Evolutionary conservation across 1,139 yeast species (phyloP).

Genomic region (Pichia sp.): DNA sequence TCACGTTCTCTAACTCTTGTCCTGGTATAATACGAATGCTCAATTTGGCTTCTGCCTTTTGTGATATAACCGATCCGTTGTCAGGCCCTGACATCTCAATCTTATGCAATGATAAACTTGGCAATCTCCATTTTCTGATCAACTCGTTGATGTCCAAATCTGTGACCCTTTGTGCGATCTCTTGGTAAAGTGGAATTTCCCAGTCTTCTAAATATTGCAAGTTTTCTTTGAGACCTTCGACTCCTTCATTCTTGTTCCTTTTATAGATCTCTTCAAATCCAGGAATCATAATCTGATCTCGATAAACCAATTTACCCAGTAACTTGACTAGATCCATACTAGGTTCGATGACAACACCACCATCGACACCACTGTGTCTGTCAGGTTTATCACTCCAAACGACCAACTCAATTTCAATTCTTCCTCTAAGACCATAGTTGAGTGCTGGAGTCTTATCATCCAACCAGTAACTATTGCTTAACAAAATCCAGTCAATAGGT

Average conservation of each 20-base stretch:
- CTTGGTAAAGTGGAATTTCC: conserved; percentile 42
- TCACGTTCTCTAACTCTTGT: conserved; percentile 63
- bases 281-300: conserved; percentile 62
- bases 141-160: conserved; percentile 39
- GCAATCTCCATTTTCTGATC: conserved; percentile 85
- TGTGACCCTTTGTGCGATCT: conserved; percentile 47
- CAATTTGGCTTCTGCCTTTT: conserved; percentile 66
- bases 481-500: conserved; percentile 75
- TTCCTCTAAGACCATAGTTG: conserved; percentile 92
- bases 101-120: conserved; percentile 86
- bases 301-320: conserved; percentile 56
- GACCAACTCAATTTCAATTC: conserved; percentile 71
- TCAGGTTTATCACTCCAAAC: conserved; percentile 75
- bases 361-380: conserved; percentile 94
- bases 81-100: conserved; percentile 87
- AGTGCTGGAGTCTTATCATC: conserved; percentile 86
- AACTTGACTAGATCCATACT: conserved; percentile 77
- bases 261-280: conserved; percentile 18
- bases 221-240: background rate
- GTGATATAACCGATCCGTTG: conserved; percentile 86
- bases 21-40: conserved; percentile 89
- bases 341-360: conserved; percentile 88
- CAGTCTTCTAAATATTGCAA: conserved; percentile 15
- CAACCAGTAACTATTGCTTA: conserved; percentile 92
- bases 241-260: background rate